Evolutionary conservation across 1,284 basidiomycete species (phyloP), one percentile per base, ranked within the genome.

Genomic region (Ceratobasidium papillatum): DNA sequence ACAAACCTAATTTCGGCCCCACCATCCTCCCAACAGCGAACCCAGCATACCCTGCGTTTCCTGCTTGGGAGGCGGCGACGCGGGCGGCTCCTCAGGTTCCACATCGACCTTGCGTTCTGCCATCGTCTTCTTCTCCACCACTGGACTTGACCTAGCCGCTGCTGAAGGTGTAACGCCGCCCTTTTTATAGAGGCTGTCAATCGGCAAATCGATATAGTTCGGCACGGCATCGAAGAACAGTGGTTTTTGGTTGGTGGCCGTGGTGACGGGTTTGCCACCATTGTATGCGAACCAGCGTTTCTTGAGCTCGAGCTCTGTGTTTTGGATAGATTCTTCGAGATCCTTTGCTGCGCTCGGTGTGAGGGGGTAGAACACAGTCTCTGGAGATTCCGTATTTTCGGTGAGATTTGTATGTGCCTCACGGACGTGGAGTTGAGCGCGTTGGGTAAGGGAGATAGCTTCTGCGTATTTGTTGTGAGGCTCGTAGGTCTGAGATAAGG

Each of bases 211-310:
- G 72, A 95, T 90, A 79, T 96, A 97, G 82, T 96, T 97, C 80
- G 95, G 89, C n/a, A 94, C 95, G 77, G 94, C 92, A 81, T 97
- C 94, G 82, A 95, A 97, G 85, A 97, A 97, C 41, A 95, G 80
- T 8, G 93, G 93, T 81, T 96, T 96, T 83, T 91, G 90, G 81
- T 89, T 84, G 36, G 84, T 80, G 77, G 85, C 85, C 54, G 83
- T 79, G 73, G 86, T 85, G 0, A 81, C 80, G 3, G 84, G 81
- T 30, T 56, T 51, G 4, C 91, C 91, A 2, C 94, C 91, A 77
- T 93, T 92, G 80, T 88, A 87, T 0, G 89, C 85, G 78, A 94
- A 94, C 90, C 94, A 94, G 45, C 91, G 91, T 51, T 87, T 88
- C 81, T 95, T 95, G 81, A 89, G 86, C 0, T 85, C 84, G 5